These are phyloP conservation scores for Penicillium psychrofluorescens DNA, from an alignment of 495 filamentous ascomycete genomes.

Conservation along the genomic window DNA sequence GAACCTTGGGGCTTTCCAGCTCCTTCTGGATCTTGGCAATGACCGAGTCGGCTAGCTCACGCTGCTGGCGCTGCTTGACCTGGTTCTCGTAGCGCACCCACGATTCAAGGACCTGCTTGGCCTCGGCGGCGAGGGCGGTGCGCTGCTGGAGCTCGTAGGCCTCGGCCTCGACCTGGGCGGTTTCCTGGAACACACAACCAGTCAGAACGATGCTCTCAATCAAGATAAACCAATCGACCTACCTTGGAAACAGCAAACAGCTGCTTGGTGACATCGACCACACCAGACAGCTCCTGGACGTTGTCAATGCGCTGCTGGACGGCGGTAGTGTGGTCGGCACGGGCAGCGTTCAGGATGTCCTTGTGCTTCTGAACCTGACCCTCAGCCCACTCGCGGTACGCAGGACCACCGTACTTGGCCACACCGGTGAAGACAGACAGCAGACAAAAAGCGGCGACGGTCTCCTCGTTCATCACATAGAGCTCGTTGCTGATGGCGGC, in stretches of 20 bases:
- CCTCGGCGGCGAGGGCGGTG: constrained; percentile 82
- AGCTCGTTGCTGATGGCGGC: constrained; percentile 99
- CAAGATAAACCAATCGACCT: constrained; percentile 2
- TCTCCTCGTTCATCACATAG: constrained; percentile 98
- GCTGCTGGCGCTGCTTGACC: constrained; percentile 97
- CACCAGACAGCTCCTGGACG: constrained; percentile 84
- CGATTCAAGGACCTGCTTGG: constrained; percentile 90
- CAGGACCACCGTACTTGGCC: constrained; percentile 84
- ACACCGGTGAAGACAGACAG: constrained; percentile 83
- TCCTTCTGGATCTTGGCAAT: constrained; percentile 98
- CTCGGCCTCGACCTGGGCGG: constrained; percentile 88
- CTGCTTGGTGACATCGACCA: constrained; percentile 92
- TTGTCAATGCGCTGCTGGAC: constrained; percentile 89
- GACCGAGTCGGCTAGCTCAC: constrained; percentile 83
- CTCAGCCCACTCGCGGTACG: constrained; percentile 89
- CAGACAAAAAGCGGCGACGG: constrained; percentile 81
- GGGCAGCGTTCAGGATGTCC: constrained; percentile 84
- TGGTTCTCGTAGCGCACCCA: constrained; percentile 98
- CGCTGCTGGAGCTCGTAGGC: constrained; percentile 95
- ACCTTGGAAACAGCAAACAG: constrained; percentile 99
- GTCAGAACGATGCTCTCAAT: neutral
- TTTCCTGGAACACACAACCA: constrained; percentile 61
- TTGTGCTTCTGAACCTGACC: constrained; percentile 80
- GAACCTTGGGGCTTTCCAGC: constrained; percentile 89
- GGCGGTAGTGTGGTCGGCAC: constrained; percentile 88